Evolutionary conservation across 495 filamentous ascomycete genomes (phyloP).

Genomic region (Physcia stellaris): DNA sequence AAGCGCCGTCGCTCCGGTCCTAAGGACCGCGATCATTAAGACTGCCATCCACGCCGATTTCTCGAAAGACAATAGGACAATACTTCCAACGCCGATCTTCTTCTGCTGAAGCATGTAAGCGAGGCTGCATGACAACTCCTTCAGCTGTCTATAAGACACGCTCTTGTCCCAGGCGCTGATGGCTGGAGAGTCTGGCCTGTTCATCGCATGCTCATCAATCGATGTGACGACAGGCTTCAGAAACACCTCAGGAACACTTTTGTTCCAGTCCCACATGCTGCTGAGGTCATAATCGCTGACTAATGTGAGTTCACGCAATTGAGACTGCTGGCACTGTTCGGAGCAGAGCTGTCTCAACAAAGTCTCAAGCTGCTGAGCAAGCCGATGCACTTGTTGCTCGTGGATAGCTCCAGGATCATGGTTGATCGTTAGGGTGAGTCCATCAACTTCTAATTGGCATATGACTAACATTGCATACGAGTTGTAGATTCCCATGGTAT

Average conservation of each 20-base stretch:
- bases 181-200: no score
- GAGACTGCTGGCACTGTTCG: neutral
- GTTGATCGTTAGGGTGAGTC: neutral
- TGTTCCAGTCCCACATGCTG: neutral
- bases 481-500: neutral
- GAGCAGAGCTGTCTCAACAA: neutral
- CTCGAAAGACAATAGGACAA: no score
- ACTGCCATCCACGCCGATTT: no score
- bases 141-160: no score
- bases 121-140: no score
- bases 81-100: no score
- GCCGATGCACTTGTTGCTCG: neutral
- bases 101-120: no score
- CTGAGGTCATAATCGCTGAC: neutral
- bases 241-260: neutral
- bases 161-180: no score
- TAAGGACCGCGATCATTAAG: conserved; percentile 28
- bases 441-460: neutral
- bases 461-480: neutral
- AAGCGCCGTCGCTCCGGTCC: conserved; percentile 38
- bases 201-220: no score
- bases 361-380: neutral
- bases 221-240: no score
- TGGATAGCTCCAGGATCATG: neutral
- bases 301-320: neutral